These are phyloP conservation scores for Priceomyces medius DNA, from an alignment of 805 yeast species.

Conservation along the genomic window DNA sequence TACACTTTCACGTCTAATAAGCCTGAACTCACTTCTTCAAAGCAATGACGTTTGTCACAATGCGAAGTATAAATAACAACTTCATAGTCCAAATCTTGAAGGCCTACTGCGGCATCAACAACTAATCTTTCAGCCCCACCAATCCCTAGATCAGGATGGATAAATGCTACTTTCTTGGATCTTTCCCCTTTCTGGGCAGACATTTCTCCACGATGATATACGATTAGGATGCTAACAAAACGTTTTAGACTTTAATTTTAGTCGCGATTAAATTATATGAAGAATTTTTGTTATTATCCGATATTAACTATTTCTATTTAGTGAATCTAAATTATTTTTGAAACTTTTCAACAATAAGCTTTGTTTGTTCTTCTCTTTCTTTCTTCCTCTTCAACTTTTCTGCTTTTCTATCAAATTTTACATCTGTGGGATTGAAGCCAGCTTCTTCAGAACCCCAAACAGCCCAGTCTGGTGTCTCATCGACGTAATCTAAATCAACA, in stretches of 20 bases:
- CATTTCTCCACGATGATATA: background rate
- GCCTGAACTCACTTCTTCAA: conserved; percentile 77
- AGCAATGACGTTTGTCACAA: conserved; percentile 83
- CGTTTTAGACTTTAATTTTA: background rate
- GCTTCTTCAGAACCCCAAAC: conserved; percentile 81
- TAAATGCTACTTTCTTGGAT: conserved; percentile 65
- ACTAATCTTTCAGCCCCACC: conserved; percentile 98
- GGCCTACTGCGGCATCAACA: conserved; percentile 90
- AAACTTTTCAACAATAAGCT: conserved; percentile 10
- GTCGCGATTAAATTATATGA: background rate
- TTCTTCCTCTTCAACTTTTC: conserved; percentile 50
- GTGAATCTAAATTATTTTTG: background rate
- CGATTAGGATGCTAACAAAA: background rate
- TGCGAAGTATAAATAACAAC: conserved; percentile 83
- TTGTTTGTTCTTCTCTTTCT: conserved; percentile 33
- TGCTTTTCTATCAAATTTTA: conserved; percentile 62
- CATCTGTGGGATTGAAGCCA: conserved; percentile 88
- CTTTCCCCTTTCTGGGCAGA: background rate
- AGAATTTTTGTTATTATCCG: background rate
- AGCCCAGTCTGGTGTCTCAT: conserved; percentile 89
- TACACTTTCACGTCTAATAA: conserved; percentile 61
- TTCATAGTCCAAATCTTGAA: conserved; percentile 63
- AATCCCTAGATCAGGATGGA: conserved; percentile 95
- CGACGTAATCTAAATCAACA: conserved; percentile 74
- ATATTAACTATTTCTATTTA: background rate